phyloP scores from a whole-genome alignment of 441 rosid genomes.

The Adansonia gregorii region DNA sequence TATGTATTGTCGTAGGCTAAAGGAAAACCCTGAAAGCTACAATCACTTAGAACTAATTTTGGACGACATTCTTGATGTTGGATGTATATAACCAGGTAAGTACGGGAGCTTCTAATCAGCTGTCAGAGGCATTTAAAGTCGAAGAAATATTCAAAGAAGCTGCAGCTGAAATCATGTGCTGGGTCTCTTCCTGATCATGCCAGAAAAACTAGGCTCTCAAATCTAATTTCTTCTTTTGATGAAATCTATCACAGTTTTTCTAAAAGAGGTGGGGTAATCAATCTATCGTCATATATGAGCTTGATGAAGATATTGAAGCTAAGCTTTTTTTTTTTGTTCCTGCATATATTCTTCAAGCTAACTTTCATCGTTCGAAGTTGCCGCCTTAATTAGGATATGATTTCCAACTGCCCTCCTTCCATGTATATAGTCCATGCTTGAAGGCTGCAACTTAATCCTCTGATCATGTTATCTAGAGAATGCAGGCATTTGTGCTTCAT shows the following conservation, averaged over 20 bases:
- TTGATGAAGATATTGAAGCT: too few species aligned
- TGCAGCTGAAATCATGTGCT: constrained; percentile 58
- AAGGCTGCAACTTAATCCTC: not conserved
- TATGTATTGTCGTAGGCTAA: not conserved
- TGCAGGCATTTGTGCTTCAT: not conserved
- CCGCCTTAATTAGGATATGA: not conserved
- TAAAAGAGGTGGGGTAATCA: not conserved
- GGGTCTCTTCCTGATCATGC: constrained; percentile 42
- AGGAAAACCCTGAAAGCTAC: not conserved
- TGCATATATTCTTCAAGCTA: not conserved
- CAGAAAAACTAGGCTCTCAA: not conserved
- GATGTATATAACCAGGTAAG: constrained; percentile 36
- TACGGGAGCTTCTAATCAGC: constrained; percentile 39
- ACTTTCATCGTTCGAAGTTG: not conserved
- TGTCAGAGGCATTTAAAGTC: constrained; percentile 41
- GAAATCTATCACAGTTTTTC: not conserved
- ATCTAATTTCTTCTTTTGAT: not conserved
- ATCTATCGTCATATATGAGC: too few species aligned
- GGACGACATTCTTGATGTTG: not conserved
- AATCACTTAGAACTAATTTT: not conserved
- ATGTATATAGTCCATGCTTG: not conserved
- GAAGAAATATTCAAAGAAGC: constrained; percentile 69
- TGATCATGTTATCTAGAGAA: not conserved
- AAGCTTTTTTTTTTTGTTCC: not conserved
- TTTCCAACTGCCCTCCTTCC: not conserved